Percentiles rank a stretch among this genome's conserved stretches.
Conservation (phyloP, 495 filamentous ascomycete species). For the Aspergillus steynii region DNA sequence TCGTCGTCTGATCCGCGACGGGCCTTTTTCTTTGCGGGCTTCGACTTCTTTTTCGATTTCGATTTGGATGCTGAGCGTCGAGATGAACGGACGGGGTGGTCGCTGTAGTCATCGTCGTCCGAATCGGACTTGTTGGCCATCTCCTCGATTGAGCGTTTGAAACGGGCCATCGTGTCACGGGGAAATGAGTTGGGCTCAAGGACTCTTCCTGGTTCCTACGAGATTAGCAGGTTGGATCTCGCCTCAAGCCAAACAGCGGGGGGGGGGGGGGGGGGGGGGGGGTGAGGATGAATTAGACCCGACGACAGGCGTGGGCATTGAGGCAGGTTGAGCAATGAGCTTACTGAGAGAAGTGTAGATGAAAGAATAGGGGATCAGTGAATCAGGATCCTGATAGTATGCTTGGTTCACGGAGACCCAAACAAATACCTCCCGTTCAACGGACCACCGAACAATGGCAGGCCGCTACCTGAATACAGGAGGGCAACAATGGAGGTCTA, state of each 20-base stretch:
- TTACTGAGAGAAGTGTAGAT: not conserved
- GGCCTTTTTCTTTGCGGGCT: slow-evolving; percentile 49
- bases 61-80: slow-evolving; percentile 37
- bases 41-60: slow-evolving; percentile 44
- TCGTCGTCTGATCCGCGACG: slow-evolving; percentile 60
- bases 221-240: slow-evolving; percentile 15
- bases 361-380: not conserved
- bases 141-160: slow-evolving; percentile 71
- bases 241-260: not conserved
- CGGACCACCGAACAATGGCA: not conserved
- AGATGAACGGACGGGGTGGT: slow-evolving; percentile 35
- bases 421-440: not conserved
- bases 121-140: slow-evolving; percentile 84
- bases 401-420: not conserved
- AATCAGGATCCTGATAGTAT: not conserved
- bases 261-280: too few relatives aligned
- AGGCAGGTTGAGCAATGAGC: not conserved
- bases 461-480: not conserved
- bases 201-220: slow-evolving; percentile 14
- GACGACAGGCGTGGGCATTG: not conserved
- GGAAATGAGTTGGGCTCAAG: slow-evolving; percentile 9
- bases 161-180: slow-evolving; percentile 44
- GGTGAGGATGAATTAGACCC: not conserved
- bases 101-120: slow-evolving; percentile 75
- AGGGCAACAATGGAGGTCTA: not conserved